These are phyloP conservation scores for Sphaerulina populicola DNA, from an alignment of 2,329 filamentous ascomycete genomes.

Conservation along the genomic window DNA sequence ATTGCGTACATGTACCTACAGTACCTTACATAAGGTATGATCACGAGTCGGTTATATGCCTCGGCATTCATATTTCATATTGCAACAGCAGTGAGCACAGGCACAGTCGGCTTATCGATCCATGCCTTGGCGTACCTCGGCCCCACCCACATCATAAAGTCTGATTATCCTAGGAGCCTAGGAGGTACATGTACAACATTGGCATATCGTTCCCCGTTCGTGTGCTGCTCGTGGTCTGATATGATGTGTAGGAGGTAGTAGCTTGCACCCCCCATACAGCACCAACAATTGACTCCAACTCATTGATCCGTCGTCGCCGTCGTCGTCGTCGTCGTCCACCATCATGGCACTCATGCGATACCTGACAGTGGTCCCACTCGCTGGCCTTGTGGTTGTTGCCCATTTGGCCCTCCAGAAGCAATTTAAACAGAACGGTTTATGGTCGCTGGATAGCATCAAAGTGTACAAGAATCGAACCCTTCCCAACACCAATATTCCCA, in stretches of 20 bases:
- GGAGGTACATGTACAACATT: too few relatives aligned
- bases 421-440: slow-evolving; percentile 19
- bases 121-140: not conserved
- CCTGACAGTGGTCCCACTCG: slow-evolving; percentile 5
- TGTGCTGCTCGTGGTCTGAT: not conserved
- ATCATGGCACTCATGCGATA: not conserved
- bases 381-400: slow-evolving; percentile 6
- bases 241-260: not conserved
- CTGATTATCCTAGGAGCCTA: not conserved
- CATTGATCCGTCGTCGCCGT: not conserved
- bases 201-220: not conserved
- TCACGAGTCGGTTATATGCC: too few relatives aligned
- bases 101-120: too few relatives aligned
- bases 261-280: not conserved
- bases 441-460: slow-evolving; percentile 12
- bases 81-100: too few relatives aligned
- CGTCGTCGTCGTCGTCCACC: not conserved
- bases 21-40: too few relatives aligned
- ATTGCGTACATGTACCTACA: too few relatives aligned
- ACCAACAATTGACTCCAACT: not conserved
- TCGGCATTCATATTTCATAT: too few relatives aligned
- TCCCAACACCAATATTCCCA: slow-evolving; percentile 19
- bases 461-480: slow-evolving; percentile 15
- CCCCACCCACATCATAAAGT: not conserved
- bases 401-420: slow-evolving; percentile 18